Conservation (phyloP, 495 filamentous ascomycete species). For the Antarctomyces pellizariae region DNA sequence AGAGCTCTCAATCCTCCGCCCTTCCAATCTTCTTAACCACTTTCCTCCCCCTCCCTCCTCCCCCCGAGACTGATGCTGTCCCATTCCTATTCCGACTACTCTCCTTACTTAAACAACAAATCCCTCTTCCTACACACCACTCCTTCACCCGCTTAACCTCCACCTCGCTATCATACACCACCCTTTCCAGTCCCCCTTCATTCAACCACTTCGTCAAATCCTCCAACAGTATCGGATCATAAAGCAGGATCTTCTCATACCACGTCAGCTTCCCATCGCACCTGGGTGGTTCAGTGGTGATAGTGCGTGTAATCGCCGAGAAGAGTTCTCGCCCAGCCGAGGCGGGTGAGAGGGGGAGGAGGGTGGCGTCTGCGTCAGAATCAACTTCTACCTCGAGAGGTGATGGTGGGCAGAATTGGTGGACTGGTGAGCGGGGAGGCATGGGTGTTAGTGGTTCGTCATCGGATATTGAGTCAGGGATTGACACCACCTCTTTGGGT, state of each 20-base stretch:
- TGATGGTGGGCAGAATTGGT: conserved; percentile 6
- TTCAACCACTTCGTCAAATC: conserved; percentile 75
- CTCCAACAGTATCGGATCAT: conserved; percentile 77
- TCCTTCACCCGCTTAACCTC: conserved; percentile 32
- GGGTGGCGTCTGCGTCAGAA: conserved; percentile 9
- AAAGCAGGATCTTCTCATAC: conserved; percentile 84
- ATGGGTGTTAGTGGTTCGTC: conserved; percentile 15
- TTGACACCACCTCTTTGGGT: conserved; percentile 4
- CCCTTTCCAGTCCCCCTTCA: conserved; percentile 33
- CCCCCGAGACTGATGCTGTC: too few relatives aligned
- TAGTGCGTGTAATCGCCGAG: conserved; percentile 37
- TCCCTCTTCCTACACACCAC: conserved; percentile 69
- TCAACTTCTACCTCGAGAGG: conserved; percentile 15
- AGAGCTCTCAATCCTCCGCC: too few relatives aligned
- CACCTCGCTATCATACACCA: conserved; percentile 44
- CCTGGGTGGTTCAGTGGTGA: conserved; percentile 27
- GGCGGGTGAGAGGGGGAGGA: conserved; percentile 12
- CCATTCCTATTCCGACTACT: too few relatives aligned
- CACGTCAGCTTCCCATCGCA: conserved; percentile 34
- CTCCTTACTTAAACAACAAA: conserved; percentile 44
- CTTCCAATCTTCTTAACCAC: too few relatives aligned
- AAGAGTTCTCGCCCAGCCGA: conserved; percentile 25
- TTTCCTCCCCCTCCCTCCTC: too few relatives aligned
- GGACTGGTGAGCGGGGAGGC: conserved; percentile 7
- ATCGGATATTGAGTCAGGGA: conserved; percentile 37